These are phyloP conservation scores for Marchantia paleacea DNA, from an alignment of 225 moss, liverwort and hornwort genomes.

Conservation along the genomic window DNA sequence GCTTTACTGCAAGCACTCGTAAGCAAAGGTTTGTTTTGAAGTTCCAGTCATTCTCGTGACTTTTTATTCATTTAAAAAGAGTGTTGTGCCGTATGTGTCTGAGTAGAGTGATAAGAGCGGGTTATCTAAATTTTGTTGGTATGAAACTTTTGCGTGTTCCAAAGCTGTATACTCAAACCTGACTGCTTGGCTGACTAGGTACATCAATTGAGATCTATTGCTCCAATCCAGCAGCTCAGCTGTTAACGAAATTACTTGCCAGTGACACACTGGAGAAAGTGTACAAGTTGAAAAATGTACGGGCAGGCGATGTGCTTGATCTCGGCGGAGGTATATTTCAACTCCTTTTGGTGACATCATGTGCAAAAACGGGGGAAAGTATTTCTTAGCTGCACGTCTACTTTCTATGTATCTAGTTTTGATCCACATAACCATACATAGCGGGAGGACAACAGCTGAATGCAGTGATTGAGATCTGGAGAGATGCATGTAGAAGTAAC, in stretches of 20 bases:
- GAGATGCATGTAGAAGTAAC: background rate
- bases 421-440: background rate
- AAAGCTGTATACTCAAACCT: background rate
- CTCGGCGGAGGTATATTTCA: constrained; percentile 72
- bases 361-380: background rate
- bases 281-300: constrained; percentile 60
- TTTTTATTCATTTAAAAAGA: background rate
- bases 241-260: constrained; percentile 52
- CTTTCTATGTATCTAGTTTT: background rate
- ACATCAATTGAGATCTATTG: constrained; percentile 64
- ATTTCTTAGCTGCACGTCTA: background rate
- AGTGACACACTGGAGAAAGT: constrained; percentile 39
- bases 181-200: constrained; percentile 34
- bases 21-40: constrained; percentile 39
- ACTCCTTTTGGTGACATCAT: background rate
- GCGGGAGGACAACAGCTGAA: background rate
- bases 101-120: background rate
- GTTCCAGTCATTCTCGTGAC: background rate
- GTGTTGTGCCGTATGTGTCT: background rate
- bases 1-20: constrained; percentile 65
- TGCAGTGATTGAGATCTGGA: background rate
- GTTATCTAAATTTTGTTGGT: background rate
- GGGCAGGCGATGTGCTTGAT: constrained; percentile 58
- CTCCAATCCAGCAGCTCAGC: constrained; percentile 84
- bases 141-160: background rate